phyloP scores from a whole-genome alignment of 1,139 yeast species.

The Nakaseomyces sp. region DNA sequence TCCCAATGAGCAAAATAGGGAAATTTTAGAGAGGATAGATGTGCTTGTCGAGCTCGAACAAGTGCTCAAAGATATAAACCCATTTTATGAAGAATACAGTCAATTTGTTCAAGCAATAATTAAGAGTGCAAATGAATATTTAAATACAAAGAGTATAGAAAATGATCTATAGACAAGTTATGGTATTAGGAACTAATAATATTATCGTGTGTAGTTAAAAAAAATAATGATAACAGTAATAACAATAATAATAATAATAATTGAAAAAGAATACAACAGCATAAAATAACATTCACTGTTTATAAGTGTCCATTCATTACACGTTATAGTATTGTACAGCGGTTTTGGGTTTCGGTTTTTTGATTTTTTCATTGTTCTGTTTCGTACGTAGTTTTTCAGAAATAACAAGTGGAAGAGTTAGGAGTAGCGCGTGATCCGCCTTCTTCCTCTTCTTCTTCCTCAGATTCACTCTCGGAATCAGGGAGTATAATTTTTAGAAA shows the following conservation, averaged over 20 bases:
- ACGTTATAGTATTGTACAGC: neutral
- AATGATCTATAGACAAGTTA: conserved; percentile 8
- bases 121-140: conserved; percentile 33
- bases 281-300: neutral
- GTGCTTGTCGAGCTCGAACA: conserved; percentile 42
- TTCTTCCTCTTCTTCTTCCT: conserved; percentile 11
- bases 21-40: conserved; percentile 35
- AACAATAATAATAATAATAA: neutral
- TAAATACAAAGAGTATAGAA: conserved; percentile 25
- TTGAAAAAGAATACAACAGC: neutral
- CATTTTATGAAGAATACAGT: conserved; percentile 41
- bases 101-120: conserved; percentile 37
- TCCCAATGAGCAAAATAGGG: conserved; percentile 27
- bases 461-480: conserved; percentile 16
- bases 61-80: conserved; percentile 43
- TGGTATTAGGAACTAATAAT: neutral
- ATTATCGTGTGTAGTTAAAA: neutral
- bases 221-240: too few relatives aligned
- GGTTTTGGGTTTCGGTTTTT: neutral
- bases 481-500: conserved; percentile 31
- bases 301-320: neutral
- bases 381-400: neutral
- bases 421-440: conserved; percentile 6
- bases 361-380: neutral
- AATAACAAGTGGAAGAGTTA: neutral